phyloP scores from a whole-genome alignment of 345 rosid species.

The Eutrema yunnanense region DNA sequence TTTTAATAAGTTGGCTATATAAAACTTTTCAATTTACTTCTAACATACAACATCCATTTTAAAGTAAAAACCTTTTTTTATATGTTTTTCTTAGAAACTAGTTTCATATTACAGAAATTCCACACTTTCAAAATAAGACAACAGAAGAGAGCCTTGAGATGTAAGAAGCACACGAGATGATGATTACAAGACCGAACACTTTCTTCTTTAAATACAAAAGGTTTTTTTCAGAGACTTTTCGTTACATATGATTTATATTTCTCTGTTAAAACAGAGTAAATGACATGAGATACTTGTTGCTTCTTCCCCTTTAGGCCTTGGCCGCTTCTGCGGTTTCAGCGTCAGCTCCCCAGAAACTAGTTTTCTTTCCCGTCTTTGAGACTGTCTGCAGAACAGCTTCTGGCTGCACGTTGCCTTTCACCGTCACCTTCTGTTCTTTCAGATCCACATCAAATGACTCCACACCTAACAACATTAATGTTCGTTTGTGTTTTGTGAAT shows the following conservation, averaged over 20 bases:
- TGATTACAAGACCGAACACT: neutral
- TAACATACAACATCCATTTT: too few species aligned
- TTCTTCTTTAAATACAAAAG: neutral
- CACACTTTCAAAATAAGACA: neutral
- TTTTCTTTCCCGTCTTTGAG: constrained; percentile 76
- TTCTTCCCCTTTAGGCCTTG: constrained; percentile 14
- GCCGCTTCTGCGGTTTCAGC: constrained; percentile 34
- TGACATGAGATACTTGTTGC: neutral
- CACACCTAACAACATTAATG: constrained; percentile 40
- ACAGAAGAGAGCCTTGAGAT: neutral
- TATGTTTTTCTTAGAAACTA: too few species aligned
- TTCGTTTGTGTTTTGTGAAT: neutral
- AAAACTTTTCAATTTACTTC: neutral
- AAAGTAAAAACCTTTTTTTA: too few species aligned
- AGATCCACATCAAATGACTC: constrained; percentile 68
- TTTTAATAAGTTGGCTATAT: neutral
- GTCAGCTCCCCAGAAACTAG: constrained; percentile 71
- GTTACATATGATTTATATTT: neutral
- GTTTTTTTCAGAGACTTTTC: neutral
- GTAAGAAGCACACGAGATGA: neutral
- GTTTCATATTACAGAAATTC: too few species aligned
- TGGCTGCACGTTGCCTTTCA: constrained; percentile 72
- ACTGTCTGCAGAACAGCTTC: constrained; percentile 80
- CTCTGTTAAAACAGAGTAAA: neutral
- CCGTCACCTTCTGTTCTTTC: constrained; percentile 80